Percentiles rank a stretch among this genome's conserved stretches.
Evolutionary conservation across 805 yeast species (phyloP).

Genomic region (Clavispora fructus): DNA sequence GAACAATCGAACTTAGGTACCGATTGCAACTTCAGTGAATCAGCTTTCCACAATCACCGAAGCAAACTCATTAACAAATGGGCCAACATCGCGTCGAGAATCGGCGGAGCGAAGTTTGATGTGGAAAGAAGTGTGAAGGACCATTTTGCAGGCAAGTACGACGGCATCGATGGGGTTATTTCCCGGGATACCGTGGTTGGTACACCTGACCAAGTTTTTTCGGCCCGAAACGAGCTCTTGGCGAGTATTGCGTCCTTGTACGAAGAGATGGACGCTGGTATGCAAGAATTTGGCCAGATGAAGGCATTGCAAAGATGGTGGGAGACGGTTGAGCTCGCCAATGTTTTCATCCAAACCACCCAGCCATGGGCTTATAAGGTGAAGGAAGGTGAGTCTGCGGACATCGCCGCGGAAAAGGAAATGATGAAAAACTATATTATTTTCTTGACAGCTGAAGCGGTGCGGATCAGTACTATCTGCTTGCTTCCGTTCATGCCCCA

Average conservation of each 20-base stretch:
- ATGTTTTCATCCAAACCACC: conserved; percentile 58
- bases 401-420: conserved; percentile 11
- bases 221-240: background rate
- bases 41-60: conserved; percentile 46
- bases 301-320: conserved; percentile 56
- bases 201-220: conserved; percentile 12
- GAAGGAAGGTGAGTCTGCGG: conserved; percentile 11
- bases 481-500: conserved; percentile 72
- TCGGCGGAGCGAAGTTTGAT: conserved; percentile 66
- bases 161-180: conserved; percentile 20
- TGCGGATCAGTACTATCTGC: conserved; percentile 61
- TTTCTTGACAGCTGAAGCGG: conserved; percentile 62
- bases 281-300: conserved; percentile 47
- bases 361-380: conserved; percentile 70
- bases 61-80: conserved; percentile 73
- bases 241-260: conserved; percentile 7
- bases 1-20: conserved; percentile 68
- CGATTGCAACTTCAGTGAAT: conserved; percentile 77
- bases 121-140: conserved; percentile 40
- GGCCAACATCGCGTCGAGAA: conserved; percentile 72
- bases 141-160: conserved; percentile 17
- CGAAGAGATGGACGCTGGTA: conserved; percentile 35
- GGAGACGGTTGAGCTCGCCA: conserved; percentile 54
- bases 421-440: conserved; percentile 46
- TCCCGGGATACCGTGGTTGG: conserved; percentile 6